A percentile compares a stretch with the other conserved stretches of the same genome.
Evolutionary conservation across 345 rosid species (phyloP).

Genomic region (Mangifera indica): DNA sequence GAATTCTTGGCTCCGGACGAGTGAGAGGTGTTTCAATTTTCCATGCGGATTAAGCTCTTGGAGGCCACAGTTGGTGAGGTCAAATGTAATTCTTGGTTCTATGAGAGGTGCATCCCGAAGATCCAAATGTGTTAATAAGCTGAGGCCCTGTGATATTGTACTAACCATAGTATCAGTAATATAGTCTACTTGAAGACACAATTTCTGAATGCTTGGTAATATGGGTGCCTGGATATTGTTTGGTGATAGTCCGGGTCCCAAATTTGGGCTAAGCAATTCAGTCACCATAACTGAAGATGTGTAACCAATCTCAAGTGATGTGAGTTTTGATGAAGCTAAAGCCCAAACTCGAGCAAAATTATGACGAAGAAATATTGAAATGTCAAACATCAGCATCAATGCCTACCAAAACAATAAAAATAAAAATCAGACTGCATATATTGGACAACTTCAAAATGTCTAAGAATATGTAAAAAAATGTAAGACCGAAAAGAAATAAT

Average conservation of each 20-base stretch:
- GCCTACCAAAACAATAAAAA: constrained; percentile 39
- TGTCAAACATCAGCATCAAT: constrained; percentile 72
- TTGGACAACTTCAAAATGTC: constrained; percentile 9
- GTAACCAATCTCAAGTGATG: constrained; percentile 80
- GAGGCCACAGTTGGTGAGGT: constrained; percentile 83
- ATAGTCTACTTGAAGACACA: constrained; percentile 76
- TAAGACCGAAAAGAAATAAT: constrained; percentile 5
- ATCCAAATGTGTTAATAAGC: constrained; percentile 71
- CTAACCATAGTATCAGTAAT: constrained; percentile 71
- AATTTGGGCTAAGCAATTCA: constrained; percentile 60
- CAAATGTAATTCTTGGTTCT: constrained; percentile 62
- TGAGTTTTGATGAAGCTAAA: constrained; percentile 66
- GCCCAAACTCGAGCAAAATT: constrained; percentile 67
- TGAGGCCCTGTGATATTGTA: constrained; percentile 65
- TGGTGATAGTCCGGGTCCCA: constrained; percentile 32
- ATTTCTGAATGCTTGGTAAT: constrained; percentile 62
- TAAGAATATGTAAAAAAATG: background rate
- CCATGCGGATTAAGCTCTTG: constrained; percentile 74
- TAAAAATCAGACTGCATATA: constrained; percentile 2
- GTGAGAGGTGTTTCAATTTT: constrained; percentile 75
- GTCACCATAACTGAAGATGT: constrained; percentile 75
- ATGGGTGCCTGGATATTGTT: constrained; percentile 36
- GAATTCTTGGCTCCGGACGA: constrained; percentile 81
- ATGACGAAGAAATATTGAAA: constrained; percentile 64
- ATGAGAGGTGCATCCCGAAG: constrained; percentile 79